phyloP scores from a whole-genome alignment of 495 filamentous ascomycete species.

The Tirmania nivea region DNA sequence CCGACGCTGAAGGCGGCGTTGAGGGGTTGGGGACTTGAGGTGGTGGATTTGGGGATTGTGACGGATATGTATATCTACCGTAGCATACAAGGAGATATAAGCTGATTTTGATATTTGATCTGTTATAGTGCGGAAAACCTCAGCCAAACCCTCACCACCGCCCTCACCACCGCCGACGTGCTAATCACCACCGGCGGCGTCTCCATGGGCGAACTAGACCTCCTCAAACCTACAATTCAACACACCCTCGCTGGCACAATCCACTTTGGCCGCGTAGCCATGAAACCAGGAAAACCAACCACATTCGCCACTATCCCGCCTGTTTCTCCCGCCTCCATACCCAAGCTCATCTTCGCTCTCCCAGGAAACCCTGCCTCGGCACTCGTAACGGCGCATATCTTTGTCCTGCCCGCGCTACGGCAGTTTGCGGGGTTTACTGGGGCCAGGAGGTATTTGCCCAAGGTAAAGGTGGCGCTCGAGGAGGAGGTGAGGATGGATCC shows the following conservation, averaged over 20 bases:
- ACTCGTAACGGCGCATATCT: slow-evolving; percentile 78
- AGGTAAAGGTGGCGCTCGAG: slow-evolving; percentile 44
- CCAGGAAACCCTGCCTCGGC: slow-evolving; percentile 90
- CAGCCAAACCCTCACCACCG: slow-evolving; percentile 50
- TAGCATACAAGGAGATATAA: background rate
- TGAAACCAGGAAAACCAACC: slow-evolving; percentile 96
- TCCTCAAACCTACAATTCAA: slow-evolving; percentile 94
- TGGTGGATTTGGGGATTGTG: slow-evolving; percentile 70
- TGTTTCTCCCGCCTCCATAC: slow-evolving; percentile 30
- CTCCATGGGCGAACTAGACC: slow-evolving; percentile 93
- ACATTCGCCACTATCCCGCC: slow-evolving; percentile 75
- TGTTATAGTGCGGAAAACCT: slow-evolving; percentile 34
- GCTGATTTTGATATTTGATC: background rate
- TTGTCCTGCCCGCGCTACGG: slow-evolving; percentile 75
- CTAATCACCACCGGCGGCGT: slow-evolving; percentile 88
- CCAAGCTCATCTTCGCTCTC: slow-evolving; percentile 62
- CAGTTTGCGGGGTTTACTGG: slow-evolving; percentile 41
- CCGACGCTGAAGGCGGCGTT: slow-evolving; percentile 64
- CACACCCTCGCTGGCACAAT: slow-evolving; percentile 75
- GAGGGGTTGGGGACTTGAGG: slow-evolving; percentile 52
- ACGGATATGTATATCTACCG: slow-evolving; percentile 34
- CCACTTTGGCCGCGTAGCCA: slow-evolving; percentile 86
- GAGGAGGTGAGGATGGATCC: slow-evolving; percentile 53
- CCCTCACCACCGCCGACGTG: slow-evolving; percentile 52
- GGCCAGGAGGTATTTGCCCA: slow-evolving; percentile 27